Percentiles rank a stretch among this genome's conserved stretches.
Conservation (phyloP, 192 early-diverging fungal genomes). For the Backusella liffmaniae region DNA sequence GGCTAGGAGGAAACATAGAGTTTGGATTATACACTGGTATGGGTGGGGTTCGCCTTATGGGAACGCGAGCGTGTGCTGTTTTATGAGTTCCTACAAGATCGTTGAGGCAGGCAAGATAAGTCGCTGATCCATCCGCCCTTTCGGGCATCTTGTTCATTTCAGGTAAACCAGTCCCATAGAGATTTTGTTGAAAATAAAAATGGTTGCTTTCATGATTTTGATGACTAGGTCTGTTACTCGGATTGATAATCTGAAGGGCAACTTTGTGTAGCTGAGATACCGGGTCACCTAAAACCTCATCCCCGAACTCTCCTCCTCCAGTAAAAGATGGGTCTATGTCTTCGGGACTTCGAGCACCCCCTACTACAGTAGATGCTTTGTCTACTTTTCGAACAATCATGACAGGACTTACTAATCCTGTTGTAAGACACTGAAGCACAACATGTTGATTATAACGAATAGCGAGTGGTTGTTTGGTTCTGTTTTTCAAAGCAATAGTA, state of each 20-base stretch:
- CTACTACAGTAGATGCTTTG: slow-evolving; percentile 70
- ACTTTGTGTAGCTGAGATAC: slow-evolving; percentile 90
- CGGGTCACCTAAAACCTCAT: slow-evolving; percentile 71
- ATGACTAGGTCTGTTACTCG: neutral
- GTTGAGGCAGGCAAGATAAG: slow-evolving; percentile 65
- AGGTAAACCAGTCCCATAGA: neutral
- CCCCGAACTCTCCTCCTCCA: slow-evolving; percentile 35
- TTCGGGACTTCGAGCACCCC: slow-evolving; percentile 43
- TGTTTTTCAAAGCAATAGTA: slow-evolving; percentile 65
- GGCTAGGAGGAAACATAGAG: neutral
- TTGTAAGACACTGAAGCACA: slow-evolving; percentile 82
- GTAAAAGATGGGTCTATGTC: slow-evolving; percentile 1
- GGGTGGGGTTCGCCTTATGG: slow-evolving; percentile 27
- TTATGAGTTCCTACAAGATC: slow-evolving; percentile 71
- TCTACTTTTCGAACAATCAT: slow-evolving; percentile 85
- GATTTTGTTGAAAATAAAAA: slow-evolving; percentile 28
- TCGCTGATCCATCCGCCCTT: slow-evolving; percentile 29
- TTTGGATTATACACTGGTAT: neutral
- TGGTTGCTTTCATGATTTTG: neutral
- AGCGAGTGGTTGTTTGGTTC: slow-evolving; percentile 53
- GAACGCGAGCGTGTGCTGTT: slow-evolving; percentile 45
- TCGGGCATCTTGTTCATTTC: slow-evolving; percentile 32
- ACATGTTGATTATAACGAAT: slow-evolving; percentile 87
- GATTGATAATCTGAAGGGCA: slow-evolving; percentile 65
- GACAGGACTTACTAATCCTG: slow-evolving; percentile 77